These are phyloP conservation scores for Panaeolus cyanescens DNA, from an alignment of 768 basidiomycete species.

Conservation along the genomic window DNA sequence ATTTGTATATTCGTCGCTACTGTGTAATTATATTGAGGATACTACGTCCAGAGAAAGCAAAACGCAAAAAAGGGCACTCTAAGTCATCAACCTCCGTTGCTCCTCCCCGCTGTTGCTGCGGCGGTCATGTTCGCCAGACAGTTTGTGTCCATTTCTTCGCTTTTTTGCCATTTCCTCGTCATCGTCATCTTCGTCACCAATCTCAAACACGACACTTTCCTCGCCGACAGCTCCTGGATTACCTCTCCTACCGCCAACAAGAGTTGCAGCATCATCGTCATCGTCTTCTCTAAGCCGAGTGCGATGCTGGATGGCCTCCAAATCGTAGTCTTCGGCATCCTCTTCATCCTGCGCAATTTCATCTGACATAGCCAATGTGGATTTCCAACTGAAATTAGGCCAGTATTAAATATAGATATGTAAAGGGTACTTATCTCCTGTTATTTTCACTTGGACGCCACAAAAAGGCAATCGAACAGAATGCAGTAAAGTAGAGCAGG, in stretches of 20 bases:
- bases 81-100: constrained; percentile 64
- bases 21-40: constrained; percentile 36
- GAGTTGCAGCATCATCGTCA: constrained; percentile 65
- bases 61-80: constrained; percentile 10
- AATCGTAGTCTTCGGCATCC: constrained; percentile 91
- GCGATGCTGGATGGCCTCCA: constrained; percentile 71
- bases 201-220: constrained; percentile 86
- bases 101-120: constrained; percentile 49
- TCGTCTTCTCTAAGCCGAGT: constrained; percentile 54
- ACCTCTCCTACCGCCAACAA: constrained; percentile 62
- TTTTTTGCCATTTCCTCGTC: constrained; percentile 53
- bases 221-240: constrained; percentile 51
- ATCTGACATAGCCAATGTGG: constrained; percentile 91
- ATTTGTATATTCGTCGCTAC: constrained; percentile 25
- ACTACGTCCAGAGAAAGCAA: constrained; percentile 21
- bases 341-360: constrained; percentile 95
- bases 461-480: constrained; percentile 79
- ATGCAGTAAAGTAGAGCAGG: constrained; percentile 82
- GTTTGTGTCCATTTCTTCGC: constrained; percentile 38
- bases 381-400: constrained; percentile 28
- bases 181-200: constrained; percentile 86
- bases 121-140: constrained; percentile 48
- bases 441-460: constrained; percentile 95
- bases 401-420: constrained; percentile 15
- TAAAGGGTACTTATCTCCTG: constrained; percentile 64